Base-by-base conservation (phyloP, 768 basidiomycete genomes). In the Serendipita sp. region DNA sequence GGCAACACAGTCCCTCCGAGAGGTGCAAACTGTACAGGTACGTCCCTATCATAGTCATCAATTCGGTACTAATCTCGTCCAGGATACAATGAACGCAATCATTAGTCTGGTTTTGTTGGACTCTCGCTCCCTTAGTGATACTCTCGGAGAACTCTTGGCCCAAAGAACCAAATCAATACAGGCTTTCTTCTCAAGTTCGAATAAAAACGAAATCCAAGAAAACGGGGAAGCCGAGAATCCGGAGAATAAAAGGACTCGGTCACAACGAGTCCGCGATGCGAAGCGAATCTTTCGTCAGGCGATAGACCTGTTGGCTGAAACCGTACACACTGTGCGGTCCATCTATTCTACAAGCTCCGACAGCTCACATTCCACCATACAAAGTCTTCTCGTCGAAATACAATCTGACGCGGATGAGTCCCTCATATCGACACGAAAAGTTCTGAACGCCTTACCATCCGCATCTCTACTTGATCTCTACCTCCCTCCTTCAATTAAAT, bases 71-170 rank as follows among this genome's bases (percentile, higher is more conserved):
- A 18, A 46, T 18, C 45, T 64, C 2, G 29, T 60, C 10, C 67
- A 92, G 88, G 83, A 83, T 64, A 79, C 80, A 1, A 89, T 90
- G 67, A 84, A 90, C 2, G 85, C 85, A 2, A 78, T 95, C 8
- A 76, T 94, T 8, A 86, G 88, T 0, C 80, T 97, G 46, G 86
- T 94, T 71, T 78, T 96, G n/a, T 80, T 97, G 31, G 93, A 96
- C 69, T 91, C 90, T 3, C 78, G 85, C 52, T 88, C 92, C 3
- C 75, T 94, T 6, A 72, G 76, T 23, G 90, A 93, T 58, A 84
- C 87, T 0, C 75, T 94, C 34, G 74, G 78, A 3, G 79, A 86
- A 2, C 81, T 89, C 64, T 80, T 96, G 3, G 72, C 77, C 0
- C 91, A 96, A 71, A 69, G 75, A 27, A 66, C 67, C 0, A 71